phyloP scores from a whole-genome alignment of 768 basidiomycete species.

The Tephrocybe sp. region DNA sequence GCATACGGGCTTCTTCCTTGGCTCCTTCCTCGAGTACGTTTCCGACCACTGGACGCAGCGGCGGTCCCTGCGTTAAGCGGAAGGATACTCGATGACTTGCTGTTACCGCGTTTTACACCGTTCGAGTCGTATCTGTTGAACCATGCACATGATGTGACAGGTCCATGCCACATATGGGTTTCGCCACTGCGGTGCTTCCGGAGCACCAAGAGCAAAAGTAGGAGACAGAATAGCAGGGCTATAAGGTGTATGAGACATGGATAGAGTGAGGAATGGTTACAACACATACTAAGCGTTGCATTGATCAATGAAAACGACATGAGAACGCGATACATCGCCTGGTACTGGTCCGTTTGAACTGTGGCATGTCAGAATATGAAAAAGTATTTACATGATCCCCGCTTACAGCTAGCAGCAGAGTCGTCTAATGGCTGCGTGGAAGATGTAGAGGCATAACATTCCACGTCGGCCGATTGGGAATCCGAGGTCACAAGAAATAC shows the following conservation, averaged over 20 bases:
- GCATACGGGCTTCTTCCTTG: constrained; percentile 16
- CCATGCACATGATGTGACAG: constrained; percentile 75
- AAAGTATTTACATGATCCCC: not conserved
- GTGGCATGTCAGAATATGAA: constrained; percentile 14
- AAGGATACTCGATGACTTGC: constrained; percentile 36
- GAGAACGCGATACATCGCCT: constrained; percentile 85
- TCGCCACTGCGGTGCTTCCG: constrained; percentile 45
- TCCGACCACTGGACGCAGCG: constrained; percentile 6
- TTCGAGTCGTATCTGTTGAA: constrained; percentile 55
- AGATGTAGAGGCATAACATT: constrained; percentile 67
- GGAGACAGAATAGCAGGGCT: constrained; percentile 40
- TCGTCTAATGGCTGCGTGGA: constrained; percentile 53
- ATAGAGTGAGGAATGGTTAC: not conserved
- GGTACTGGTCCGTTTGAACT: constrained; percentile 87
- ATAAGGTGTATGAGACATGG: not conserved
- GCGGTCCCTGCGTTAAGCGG: constrained; percentile 26
- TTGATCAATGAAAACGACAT: constrained; percentile 82
- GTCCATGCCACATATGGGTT: constrained; percentile 64
- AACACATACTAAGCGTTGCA: constrained; percentile 59
- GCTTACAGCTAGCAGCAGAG: constrained; percentile 65
- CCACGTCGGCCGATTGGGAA: constrained; percentile 77
- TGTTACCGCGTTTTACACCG: constrained; percentile 33
- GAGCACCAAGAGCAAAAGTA: constrained; percentile 39
- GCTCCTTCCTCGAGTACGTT: constrained; percentile 11
- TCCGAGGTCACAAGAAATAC: constrained; percentile 73